Base-by-base conservation (phyloP, 768 basidiomycete genomes). In the Boletus barrowsii region DNA sequence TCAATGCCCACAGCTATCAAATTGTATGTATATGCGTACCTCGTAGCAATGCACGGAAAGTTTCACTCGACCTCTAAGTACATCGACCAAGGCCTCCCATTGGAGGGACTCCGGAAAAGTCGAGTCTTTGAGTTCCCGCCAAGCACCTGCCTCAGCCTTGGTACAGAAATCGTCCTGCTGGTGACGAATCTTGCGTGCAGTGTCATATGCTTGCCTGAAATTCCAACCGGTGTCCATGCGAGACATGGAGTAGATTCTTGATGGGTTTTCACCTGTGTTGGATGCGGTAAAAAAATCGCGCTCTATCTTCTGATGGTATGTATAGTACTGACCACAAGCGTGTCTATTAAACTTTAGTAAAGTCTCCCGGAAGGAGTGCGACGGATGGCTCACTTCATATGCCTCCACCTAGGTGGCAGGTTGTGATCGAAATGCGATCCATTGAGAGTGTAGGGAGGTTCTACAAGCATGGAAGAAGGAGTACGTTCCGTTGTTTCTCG, bases 151-250 rank as follows among this genome's bases (percentile, higher is more conserved):
- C 61, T 86, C 80, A 1, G 77, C 89, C 46, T 79, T 81, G 5
- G 73, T 72, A 62, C 91, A 93, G 61, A 82, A 93, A 4, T 68
- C 76, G 59, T 93, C 88, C 64, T 93, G 93, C 26, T 77, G 74
- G 11, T 77, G 69, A 67, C 83, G 87, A 44, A 92, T 68, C 58
- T 83, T 80, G 32, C 80, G 79, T 1, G 91, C 93, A 63, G 86
- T 78, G 40, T 83, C 77, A 63, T 93, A 93, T 10, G 91, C 92
- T n/a, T 81, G 75, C 44, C 93, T 83, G 66, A 90, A 80, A 10
- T 84, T 76, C 85, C 88, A 94, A 57, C 83, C 79, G 0, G 81
- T 76, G 62, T 96, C 93, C 83, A 93, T 88, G 15, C 92, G 82
- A 30, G 72, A 80, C 29, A 67, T 59, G 18, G 80, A 79, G 56